Evolutionary conservation across 305 asterid genomes (phyloP), one percentile per base, ranked within the genome.

Genomic region (Fraxinus platypoda): DNA sequence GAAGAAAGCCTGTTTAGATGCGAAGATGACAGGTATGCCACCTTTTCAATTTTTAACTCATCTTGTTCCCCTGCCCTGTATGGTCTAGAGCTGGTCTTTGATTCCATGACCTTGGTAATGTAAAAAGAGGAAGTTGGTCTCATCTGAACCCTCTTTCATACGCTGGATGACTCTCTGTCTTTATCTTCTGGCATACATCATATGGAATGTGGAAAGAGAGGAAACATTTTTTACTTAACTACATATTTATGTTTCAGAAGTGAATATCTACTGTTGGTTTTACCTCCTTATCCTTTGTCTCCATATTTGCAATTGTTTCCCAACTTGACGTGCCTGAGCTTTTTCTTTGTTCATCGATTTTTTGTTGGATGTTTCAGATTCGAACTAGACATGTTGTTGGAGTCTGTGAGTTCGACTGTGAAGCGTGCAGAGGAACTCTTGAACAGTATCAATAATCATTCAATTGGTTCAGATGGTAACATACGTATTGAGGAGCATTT

Each of bases 1-100:
- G 99, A 97, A 85, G 99, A 97, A 89, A 95, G 98, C 91, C 92
- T 97, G 81, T 97, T 97, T 59, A 91, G 98, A 90, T 97, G 99
- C 80, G 99, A 97, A 89, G 99, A 97, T 85, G 99, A 97, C 84
- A 92, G 99, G 99, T 94, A 90, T 76, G 46, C 0, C 41, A 38
- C 9, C 38, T 15, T 70, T 70, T 23, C 21, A 13, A 70, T 70
- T 70, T 68, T 70, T 11, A 70, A 70, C 75, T 70, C 35, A 21
- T 62, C 35, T 23, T 28, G 74, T 25, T 28, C 75, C 11, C 41
- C 38, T 28, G 11, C 19, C 4, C 75, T 70, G 7, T 30, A 31
- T 70, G 75, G 19, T 30, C 75, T 28, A 28, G 21, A 70, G 37
- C 75, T 70, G 75, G 75, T 30, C 38, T 70, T 6, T 70, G 38